These are phyloP conservation scores for Euphorbia pulcherrima DNA, from an alignment of 345 rosid species.

Conservation along the genomic window DNA sequence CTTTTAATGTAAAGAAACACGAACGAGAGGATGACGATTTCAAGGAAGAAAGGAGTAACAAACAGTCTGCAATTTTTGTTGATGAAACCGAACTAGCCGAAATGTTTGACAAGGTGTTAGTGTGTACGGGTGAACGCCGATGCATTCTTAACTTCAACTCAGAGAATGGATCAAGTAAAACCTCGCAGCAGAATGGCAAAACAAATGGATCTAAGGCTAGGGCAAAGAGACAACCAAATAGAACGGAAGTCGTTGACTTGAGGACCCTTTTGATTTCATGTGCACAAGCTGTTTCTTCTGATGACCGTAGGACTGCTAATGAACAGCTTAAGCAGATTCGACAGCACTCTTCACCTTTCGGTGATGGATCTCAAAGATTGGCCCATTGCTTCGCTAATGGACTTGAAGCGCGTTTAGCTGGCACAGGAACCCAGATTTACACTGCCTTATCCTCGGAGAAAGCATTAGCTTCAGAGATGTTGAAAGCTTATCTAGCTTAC, in stretches of 20 bases:
- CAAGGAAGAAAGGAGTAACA: conserved; percentile 53
- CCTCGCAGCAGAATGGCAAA: conserved; percentile 30
- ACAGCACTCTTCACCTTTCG: conserved; percentile 79
- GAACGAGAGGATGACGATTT: conserved; percentile 45
- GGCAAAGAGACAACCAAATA: conserved; percentile 46
- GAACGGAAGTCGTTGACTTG: conserved; percentile 75
- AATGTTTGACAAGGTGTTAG: conserved; percentile 59
- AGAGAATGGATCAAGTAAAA: conserved; percentile 13
- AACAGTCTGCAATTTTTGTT: conserved; percentile 45
- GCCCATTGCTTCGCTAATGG: conserved; percentile 79
- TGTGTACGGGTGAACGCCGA: conserved; percentile 25
- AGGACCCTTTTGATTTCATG: conserved; percentile 68
- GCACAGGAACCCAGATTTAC: conserved; percentile 25
- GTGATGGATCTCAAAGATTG: conserved; percentile 88
- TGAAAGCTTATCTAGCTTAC: conserved; percentile 31
- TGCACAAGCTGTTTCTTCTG: conserved; percentile 83
- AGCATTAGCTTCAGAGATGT: conserved; percentile 22
- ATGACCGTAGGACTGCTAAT: conserved; percentile 55
- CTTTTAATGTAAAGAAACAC: conserved; percentile 49
- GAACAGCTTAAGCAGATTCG: conserved; percentile 73
- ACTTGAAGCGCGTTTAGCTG: conserved; percentile 73
- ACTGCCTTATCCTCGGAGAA: conserved; percentile 17
- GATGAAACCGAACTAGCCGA: conserved; percentile 64
- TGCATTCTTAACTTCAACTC: background rate
- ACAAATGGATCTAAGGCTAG: conserved; percentile 49